Conservation (phyloP, 2,329 filamentous ascomycete species). For the Cladosporium phlei region DNA sequence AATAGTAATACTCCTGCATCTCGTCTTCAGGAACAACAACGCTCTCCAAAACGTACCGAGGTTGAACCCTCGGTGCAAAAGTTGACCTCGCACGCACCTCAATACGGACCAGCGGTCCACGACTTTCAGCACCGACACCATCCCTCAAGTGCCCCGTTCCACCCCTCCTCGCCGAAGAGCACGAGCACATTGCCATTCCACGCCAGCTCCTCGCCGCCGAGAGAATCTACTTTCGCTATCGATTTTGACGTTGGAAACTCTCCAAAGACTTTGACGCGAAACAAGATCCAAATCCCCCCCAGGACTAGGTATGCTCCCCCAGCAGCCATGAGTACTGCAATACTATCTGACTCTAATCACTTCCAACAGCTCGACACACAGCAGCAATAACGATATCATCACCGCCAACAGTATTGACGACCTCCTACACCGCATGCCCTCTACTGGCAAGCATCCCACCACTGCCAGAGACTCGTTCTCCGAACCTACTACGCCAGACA, state of each 20-base stretch:
- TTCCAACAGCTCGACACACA: not conserved
- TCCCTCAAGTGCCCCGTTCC: not conserved
- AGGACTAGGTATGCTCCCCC: conserved; percentile 1
- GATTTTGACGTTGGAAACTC: not conserved
- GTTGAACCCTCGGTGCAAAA: conserved; percentile 1
- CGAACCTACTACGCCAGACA: conserved; percentile 16
- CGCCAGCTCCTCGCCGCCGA: conserved; percentile 3
- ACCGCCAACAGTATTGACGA: conserved; percentile 3
- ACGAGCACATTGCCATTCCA: not conserved
- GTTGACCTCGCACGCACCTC: conserved; percentile 1
- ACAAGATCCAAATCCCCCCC: not conserved
- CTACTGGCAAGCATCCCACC: not conserved
- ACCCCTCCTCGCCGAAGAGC: not conserved
- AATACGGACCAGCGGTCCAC: not conserved
- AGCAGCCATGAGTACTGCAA: not conserved
- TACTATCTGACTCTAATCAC: not conserved
- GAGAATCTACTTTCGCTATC: not conserved
- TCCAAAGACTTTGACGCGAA: conserved; percentile 6
- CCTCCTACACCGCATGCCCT: conserved; percentile 8
- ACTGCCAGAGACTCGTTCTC: conserved; percentile 4
- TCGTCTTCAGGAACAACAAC: conserved; percentile 3
- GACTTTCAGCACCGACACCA: not conserved
- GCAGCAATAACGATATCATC: no score
- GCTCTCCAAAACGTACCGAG: not conserved
- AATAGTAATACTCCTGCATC: not conserved